Conservation (phyloP, 768 basidiomycete genomes). For the Sarcodon aspratus region DNA sequence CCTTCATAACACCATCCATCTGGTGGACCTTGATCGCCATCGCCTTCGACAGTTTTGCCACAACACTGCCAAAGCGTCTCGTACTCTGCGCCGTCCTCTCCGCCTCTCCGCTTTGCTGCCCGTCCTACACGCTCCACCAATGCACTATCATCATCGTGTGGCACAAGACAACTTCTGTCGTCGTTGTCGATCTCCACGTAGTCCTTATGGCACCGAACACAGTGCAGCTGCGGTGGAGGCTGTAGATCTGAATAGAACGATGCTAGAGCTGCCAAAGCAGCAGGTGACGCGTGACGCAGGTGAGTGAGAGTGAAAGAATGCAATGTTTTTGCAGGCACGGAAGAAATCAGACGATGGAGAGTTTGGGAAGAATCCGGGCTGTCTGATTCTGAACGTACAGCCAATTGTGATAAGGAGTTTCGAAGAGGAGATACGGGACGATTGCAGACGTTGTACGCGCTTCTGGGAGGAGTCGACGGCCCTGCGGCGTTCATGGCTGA, state of each 20-base stretch:
- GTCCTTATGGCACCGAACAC: constrained; percentile 60
- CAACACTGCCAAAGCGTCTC: constrained; percentile 68
- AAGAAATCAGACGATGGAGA: constrained; percentile 39
- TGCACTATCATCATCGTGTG: constrained; percentile 76
- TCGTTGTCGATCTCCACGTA: constrained; percentile 66
- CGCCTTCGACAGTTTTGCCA: constrained; percentile 57
- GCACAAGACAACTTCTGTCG: constrained; percentile 57
- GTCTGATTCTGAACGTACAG: constrained; percentile 20
- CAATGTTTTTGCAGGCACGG: constrained; percentile 56
- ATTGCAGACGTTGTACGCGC: constrained; percentile 21
- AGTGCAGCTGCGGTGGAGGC: constrained; percentile 62
- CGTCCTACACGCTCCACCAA: constrained; percentile 49
- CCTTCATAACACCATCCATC: constrained; percentile 87
- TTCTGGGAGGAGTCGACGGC: constrained; percentile 15
- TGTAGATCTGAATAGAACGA: constrained; percentile 50
- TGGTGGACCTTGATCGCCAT: constrained; percentile 74
- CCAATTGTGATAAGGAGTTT: constrained; percentile 8
- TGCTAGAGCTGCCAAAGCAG: constrained; percentile 34
- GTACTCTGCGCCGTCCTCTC: constrained; percentile 23
- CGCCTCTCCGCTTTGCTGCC: constrained; percentile 14
- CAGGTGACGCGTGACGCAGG: constrained; percentile 24
- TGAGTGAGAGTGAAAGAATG: constrained; percentile 45
- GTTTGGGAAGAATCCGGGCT: constrained; percentile 15
- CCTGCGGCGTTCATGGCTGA: constrained; percentile 15
- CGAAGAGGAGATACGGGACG: constrained; percentile 5